Percentiles rank a stretch among this genome's conserved stretches.
These are phyloP conservation scores for Tuctoria greenei DNA, from an alignment of 176 grass and related monocot species.

Conservation along the genomic window DNA sequence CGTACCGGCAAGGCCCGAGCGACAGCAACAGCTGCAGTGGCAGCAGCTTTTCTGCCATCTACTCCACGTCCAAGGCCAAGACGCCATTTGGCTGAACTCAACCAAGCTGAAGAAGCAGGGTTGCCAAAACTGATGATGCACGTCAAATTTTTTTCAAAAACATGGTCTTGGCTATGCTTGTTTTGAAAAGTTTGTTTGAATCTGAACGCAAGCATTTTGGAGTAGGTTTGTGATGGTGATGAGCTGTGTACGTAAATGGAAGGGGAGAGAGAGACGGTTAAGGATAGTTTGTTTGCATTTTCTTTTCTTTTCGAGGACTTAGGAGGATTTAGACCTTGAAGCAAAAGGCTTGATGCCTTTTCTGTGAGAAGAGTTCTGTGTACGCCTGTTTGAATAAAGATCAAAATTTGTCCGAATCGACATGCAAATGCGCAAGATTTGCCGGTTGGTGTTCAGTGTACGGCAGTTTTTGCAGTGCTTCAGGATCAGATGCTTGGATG, in stretches of 20 bases:
- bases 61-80: conserved; percentile 61
- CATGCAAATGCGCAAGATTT: not conserved
- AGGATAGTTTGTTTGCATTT: conserved; percentile 29
- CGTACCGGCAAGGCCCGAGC: conserved; percentile 13
- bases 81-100: conserved; percentile 52
- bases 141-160: no score
- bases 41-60: conserved; percentile 51
- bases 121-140: no score
- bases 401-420: not conserved
- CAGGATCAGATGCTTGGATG: not conserved
- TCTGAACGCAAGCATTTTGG: not conserved
- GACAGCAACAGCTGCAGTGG: conserved; percentile 19
- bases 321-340: conserved; percentile 40
- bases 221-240: conserved; percentile 5
- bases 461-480: not conserved
- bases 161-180: not conserved
- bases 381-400: conserved; percentile 58
- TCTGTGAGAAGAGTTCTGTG: conserved; percentile 18
- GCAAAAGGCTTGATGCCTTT: conserved; percentile 19
- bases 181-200: not conserved
- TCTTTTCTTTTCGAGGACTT: not conserved
- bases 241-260: conserved; percentile 54
- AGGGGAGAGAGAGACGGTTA: not conserved
- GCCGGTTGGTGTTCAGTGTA: not conserved
- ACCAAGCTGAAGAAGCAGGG: no score